Percentiles rank a stretch among this genome's conserved stretches.
Evolutionary conservation across 345 rosid species (phyloP).

Genomic region (Lenwebbia sp.): DNA sequence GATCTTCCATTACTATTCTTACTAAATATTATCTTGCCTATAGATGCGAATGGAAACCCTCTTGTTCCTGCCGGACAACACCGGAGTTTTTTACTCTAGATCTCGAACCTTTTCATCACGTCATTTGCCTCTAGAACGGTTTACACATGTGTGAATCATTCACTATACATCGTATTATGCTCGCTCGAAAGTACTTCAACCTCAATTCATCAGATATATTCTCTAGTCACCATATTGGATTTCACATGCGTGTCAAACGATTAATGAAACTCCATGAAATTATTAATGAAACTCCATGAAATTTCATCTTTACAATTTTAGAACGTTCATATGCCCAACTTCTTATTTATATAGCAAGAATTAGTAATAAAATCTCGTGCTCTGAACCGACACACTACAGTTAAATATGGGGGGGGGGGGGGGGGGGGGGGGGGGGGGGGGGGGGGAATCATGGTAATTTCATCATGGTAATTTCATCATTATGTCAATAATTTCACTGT

Average conservation of each 20-base stretch:
- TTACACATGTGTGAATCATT: not conserved
- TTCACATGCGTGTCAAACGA: not conserved
- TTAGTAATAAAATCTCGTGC: not conserved
- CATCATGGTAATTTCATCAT: not conserved
- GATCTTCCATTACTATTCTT: not conserved
- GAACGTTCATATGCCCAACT: not conserved
- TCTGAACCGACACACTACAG: too few species aligned
- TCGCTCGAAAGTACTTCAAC: too few species aligned
- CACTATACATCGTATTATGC: not conserved
- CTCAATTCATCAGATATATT: too few species aligned
- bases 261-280: not conserved
- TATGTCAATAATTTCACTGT: not conserved
- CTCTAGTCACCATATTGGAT: not conserved
- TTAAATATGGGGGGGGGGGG: not conserved
- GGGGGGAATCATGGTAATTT: too few species aligned
- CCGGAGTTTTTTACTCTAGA: not conserved
- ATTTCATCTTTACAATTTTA: too few species aligned
- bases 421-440: too few species aligned
- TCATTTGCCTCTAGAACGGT: too few species aligned
- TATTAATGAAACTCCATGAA: not conserved
- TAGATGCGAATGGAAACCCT: not conserved
- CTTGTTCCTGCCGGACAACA: rapidly evolving
- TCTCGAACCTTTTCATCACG: too few species aligned
- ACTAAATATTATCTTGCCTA: not conserved
- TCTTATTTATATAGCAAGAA: too few species aligned